These are phyloP conservation scores for Cornus suecica DNA, from an alignment of 148 eudicot species.

Conservation along the genomic window DNA sequence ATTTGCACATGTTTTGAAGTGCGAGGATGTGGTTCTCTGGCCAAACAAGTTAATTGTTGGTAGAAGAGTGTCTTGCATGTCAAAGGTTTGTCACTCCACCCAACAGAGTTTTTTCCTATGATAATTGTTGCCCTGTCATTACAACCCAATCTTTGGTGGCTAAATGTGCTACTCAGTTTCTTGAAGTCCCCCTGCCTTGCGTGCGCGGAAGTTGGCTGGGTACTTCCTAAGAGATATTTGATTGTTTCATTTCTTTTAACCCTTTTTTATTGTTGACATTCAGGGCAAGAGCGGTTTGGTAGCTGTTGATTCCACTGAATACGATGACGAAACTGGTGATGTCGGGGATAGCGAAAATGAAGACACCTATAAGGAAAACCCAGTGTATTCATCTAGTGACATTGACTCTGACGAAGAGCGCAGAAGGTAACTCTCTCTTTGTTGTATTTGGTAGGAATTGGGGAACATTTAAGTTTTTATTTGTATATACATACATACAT, in stretches of 20 bases:
- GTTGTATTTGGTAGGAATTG: not conserved
- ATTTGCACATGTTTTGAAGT: too few relatives aligned
- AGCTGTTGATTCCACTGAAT: slow-evolving; percentile 70
- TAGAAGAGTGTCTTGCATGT: not conserved
- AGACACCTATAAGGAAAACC: slow-evolving; percentile 33
- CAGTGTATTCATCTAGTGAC: slow-evolving; percentile 43
- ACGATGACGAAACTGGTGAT: slow-evolving; percentile 51
- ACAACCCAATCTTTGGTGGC: not conserved
- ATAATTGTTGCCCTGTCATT: not conserved
- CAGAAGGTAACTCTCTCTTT: slow-evolving; percentile 33
- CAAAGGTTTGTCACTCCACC: not conserved
- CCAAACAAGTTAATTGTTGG: not conserved
- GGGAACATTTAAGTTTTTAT: not conserved
- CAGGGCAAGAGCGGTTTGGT: slow-evolving; percentile 83
- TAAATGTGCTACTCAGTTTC: not conserved
- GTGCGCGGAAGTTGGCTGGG: too few relatives aligned
- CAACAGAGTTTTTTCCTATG: not conserved
- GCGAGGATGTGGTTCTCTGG: not conserved
- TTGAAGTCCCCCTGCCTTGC: too few relatives aligned
- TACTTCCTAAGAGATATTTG: too few relatives aligned
- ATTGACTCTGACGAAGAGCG: slow-evolving; percentile 84
- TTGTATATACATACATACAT: too few relatives aligned
- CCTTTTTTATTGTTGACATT: not conserved
- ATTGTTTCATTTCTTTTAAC: not conserved
- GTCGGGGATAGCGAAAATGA: slow-evolving; percentile 48